Base-by-base conservation (phyloP, 2,329 filamentous ascomycete species). In the Colletotrichum brevisporum region DNA sequence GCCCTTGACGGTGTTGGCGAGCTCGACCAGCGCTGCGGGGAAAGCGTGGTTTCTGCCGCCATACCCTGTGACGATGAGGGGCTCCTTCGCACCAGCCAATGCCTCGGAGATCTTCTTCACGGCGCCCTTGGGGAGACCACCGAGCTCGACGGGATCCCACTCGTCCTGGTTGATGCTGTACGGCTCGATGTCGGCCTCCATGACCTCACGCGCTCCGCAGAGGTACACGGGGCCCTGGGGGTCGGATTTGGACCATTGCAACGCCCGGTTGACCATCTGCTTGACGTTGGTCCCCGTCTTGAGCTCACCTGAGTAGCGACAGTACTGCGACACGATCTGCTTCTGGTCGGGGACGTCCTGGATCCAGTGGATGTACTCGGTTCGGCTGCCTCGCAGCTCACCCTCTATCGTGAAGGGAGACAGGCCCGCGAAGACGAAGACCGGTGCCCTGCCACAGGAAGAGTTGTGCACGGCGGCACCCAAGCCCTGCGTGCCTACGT, bases 221-320 rank as follows among this genome's bases (percentile, higher is more conserved):
- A 95, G 82, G 73, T 95, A 94, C 0, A 93, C 92, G 0, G 93
- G 93, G 0, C 93, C 93, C 70, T 90, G 86, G 0, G 93, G 93
- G 66, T 91, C 90, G 56, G 89, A 92, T 67, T 82, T 91, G 0
- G 93, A 92, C 76, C 94, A 95, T 71, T 92, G 91, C 69, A 95
- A 78, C 0, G 93, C 93, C 2, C 93, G 89, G 75, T 93, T 93
- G 69, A 95, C 92, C 80, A 95, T 90, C 82, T 95, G 92, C 83
- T 95, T 95, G 71, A 95, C 88, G 74, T 95, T 95, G 77, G 87
- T 89, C 13, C 92, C 92, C 12, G 90, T 90, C 81, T 93, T 94
- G 78, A 95, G 89, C 81, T 95, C 93, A 6, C 86, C 92, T 0
- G 90, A 83, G 75, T 94, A 95, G 15, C 93, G 87, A 78, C 93